These are phyloP conservation scores for Nigrospora sphaerica DNA, from an alignment of 2,329 filamentous ascomycete genomes.

Conservation along the genomic window DNA sequence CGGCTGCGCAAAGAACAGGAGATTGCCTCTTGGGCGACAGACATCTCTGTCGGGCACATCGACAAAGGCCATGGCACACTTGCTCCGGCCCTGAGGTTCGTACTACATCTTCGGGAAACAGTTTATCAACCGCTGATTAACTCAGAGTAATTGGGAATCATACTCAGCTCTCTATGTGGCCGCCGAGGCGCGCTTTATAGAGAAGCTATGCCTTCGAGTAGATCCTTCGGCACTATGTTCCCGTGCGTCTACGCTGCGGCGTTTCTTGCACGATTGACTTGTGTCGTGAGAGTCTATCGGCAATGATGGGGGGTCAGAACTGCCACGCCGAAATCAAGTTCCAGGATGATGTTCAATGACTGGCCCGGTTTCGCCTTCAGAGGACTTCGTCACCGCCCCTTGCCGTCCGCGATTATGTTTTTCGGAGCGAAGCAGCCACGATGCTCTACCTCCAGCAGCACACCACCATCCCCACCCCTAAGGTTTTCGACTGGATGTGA, in stretches of 20 bases:
- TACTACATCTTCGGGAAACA: too few species aligned
- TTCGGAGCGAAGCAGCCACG: conserved; percentile 18
- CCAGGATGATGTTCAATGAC: conserved; percentile 15
- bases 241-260: conserved; percentile 10
- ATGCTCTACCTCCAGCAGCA: conserved; percentile 13
- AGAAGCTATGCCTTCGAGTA: too few species aligned
- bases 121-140: neutral
- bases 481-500: conserved; percentile 24
- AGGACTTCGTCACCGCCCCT: conserved; percentile 11
- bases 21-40: too few species aligned
- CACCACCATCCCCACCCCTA: conserved; percentile 22
- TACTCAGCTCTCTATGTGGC: conserved; percentile 11
- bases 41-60: too few species aligned
- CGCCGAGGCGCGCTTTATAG: neutral
- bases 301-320: conserved; percentile 19
- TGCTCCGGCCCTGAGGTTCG: too few species aligned
- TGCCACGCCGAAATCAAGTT: conserved; percentile 20
- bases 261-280: conserved; percentile 12
- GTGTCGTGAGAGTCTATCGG: conserved; percentile 9
- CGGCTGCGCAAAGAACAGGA: too few species aligned
- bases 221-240: conserved; percentile 4
- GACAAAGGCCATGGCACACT: too few species aligned
- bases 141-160: conserved; percentile 7
- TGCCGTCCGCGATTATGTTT: conserved; percentile 14
- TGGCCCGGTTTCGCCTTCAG: conserved; percentile 15